Evolutionary conservation across 495 filamentous ascomycete genomes (phyloP).

Genomic region (Aspergillus affinis): DNA sequence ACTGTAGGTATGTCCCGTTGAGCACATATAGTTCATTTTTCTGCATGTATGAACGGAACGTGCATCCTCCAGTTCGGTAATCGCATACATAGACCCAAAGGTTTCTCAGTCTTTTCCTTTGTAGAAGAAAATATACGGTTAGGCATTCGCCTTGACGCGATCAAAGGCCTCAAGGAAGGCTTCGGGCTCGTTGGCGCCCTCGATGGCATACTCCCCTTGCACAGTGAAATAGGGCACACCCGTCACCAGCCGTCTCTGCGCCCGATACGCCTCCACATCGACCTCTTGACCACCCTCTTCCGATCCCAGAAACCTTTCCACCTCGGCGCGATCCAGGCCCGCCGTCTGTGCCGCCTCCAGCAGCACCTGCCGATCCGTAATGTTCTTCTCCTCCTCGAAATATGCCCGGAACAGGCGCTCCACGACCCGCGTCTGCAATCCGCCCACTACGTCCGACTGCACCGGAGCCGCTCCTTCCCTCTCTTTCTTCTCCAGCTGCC

Average conservation of each 20-base stretch:
- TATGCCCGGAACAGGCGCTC: conserved; percentile 70
- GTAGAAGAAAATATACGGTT: not conserved
- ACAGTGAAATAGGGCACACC: conserved; percentile 78
- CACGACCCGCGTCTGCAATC: conserved; percentile 61
- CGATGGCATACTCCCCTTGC: conserved; percentile 59
- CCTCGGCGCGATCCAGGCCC: conserved; percentile 59
- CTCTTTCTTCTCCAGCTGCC: conserved; percentile 45
- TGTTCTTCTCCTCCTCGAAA: conserved; percentile 76
- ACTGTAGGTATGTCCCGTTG: not conserved
- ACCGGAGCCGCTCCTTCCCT: conserved; percentile 22
- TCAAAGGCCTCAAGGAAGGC: conserved; percentile 57
- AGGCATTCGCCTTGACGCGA: conserved; percentile 36
- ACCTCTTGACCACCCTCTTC: conserved; percentile 67
- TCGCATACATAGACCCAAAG: not conserved
- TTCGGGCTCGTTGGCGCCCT: conserved; percentile 63
- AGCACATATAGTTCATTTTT: not conserved
- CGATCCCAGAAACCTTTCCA: conserved; percentile 59
- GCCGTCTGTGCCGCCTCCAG: conserved; percentile 59
- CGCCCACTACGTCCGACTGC: conserved; percentile 21
- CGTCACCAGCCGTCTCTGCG: conserved; percentile 55
- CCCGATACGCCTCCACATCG: conserved; percentile 64
- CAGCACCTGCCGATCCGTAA: conserved; percentile 63
- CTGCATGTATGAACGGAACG: not conserved
- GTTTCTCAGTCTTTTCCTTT: not conserved
- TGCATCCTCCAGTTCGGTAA: not conserved